phyloP scores from a whole-genome alignment of 345 rosid genomes.

The Hibiscus syriacus region DNA sequence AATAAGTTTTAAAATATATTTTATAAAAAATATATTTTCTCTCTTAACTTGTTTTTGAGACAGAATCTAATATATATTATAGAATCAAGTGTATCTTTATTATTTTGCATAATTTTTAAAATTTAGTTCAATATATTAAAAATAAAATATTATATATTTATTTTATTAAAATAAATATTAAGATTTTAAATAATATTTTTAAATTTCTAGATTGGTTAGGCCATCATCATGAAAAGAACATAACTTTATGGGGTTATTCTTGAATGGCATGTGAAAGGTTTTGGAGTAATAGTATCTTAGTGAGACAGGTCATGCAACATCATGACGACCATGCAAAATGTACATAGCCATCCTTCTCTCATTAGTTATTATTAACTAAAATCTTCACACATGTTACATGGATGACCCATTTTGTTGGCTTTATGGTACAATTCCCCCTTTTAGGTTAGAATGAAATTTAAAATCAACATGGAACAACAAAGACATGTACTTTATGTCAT shows the following conservation, averaged over 20 bases:
- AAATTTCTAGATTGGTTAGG: no score
- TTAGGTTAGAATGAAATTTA: not conserved
- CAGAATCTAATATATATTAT: no score
- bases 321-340: not conserved
- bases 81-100: no score
- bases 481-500: not conserved
- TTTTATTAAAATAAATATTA: no score
- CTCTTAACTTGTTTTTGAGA: no score
- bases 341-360: not conserved
- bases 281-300: not conserved
- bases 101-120: no score
- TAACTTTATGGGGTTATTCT: conserved; percentile 3
- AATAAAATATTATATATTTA: no score
- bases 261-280: not conserved
- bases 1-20: no score
- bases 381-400: not conserved
- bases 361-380: not conserved
- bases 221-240: conserved; percentile 1
- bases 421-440: conserved; percentile 1
- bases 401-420: not conserved
- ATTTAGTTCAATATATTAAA: no score
- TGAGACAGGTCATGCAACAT: not conserved
- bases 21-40: no score
- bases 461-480: not conserved
- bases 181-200: no score